Percentiles rank a stretch among this genome's conserved stretches.
Conservation (phyloP, 2,329 filamentous ascomycete species). For the Monilinia fructigena region DNA sequence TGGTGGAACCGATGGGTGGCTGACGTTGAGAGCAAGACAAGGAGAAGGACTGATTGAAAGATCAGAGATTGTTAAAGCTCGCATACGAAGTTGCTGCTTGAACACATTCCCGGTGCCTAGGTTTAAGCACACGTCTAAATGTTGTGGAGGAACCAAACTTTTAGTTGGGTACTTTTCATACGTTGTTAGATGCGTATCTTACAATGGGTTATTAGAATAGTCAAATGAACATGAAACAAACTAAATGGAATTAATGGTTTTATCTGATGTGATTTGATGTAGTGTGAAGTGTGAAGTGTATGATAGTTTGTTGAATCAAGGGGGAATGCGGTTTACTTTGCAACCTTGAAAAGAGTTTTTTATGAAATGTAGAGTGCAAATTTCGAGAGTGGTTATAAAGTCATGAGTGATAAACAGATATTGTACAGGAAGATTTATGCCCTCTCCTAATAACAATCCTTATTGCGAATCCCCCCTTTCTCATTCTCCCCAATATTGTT, state of each 20-base stretch:
- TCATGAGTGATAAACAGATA: no score
- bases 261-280: neutral
- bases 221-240: constrained; percentile 16
- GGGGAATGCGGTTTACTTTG: no score
- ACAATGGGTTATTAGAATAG: constrained; percentile 11
- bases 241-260: neutral
- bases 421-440: no score
- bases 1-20: constrained; percentile 4
- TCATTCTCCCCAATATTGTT: no score
- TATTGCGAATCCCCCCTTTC: no score
- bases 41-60: neutral
- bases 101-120: neutral
- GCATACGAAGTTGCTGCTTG: neutral
- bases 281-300: neutral
- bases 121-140: neutral
- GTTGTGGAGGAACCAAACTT: neutral
- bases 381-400: neutral
- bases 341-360: no score
- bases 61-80: constrained; percentile 13
- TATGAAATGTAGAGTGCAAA: neutral
- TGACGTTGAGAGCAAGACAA: constrained; percentile 8
- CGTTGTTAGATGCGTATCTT: constrained; percentile 7
- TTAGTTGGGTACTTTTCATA: neutral
- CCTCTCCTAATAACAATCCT: no score
- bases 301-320: no score